Percentiles rank a stretch among this genome's conserved stretches.
phyloP scores from a whole-genome alignment of 768 basidiomycete genomes.

The Bullera alba region DNA sequence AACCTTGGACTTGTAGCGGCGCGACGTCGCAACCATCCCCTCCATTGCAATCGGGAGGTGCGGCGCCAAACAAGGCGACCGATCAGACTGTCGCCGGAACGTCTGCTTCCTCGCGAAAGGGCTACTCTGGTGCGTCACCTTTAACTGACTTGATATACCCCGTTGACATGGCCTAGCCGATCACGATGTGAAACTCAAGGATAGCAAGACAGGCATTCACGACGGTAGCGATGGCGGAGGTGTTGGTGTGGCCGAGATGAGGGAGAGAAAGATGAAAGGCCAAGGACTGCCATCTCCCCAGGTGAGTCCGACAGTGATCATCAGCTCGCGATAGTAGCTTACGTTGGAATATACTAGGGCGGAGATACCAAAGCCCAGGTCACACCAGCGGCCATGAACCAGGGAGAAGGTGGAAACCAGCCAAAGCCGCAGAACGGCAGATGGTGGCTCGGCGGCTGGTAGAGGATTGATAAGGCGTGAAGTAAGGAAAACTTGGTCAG shows the following conservation, averaged over 20 bases:
- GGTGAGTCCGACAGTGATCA: slow-evolving; percentile 13
- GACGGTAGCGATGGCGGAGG: slow-evolving; percentile 41
- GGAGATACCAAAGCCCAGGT: slow-evolving; percentile 16
- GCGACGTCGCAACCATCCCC: no score
- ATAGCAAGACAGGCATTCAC: slow-evolving; percentile 28
- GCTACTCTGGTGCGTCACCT: slow-evolving; percentile 27
- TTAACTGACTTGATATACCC: not conserved
- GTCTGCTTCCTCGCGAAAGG: slow-evolving; percentile 12
- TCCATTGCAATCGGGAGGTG: slow-evolving; percentile 32
- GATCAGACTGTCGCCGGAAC: slow-evolving; percentile 38
- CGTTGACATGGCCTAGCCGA: slow-evolving; percentile 19
- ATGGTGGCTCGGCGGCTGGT: slow-evolving; percentile 25
- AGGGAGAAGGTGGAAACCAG: slow-evolving; percentile 19
- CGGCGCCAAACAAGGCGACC: slow-evolving; percentile 15
- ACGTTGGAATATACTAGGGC: not conserved
- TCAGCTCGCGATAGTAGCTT: not conserved
- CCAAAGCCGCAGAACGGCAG: slow-evolving; percentile 8
- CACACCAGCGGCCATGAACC: slow-evolving; percentile 2
- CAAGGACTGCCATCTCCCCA: slow-evolving; percentile 39
- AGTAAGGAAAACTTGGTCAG: no score
- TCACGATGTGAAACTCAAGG: slow-evolving; percentile 25
- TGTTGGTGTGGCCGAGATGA: slow-evolving; percentile 43
- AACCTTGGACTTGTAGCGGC: no score
- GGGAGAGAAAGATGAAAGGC: slow-evolving; percentile 42
- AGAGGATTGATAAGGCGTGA: no score